phyloP scores from a whole-genome alignment of 2,329 filamentous ascomycete genomes.

The Claviceps humidiphila region DNA sequence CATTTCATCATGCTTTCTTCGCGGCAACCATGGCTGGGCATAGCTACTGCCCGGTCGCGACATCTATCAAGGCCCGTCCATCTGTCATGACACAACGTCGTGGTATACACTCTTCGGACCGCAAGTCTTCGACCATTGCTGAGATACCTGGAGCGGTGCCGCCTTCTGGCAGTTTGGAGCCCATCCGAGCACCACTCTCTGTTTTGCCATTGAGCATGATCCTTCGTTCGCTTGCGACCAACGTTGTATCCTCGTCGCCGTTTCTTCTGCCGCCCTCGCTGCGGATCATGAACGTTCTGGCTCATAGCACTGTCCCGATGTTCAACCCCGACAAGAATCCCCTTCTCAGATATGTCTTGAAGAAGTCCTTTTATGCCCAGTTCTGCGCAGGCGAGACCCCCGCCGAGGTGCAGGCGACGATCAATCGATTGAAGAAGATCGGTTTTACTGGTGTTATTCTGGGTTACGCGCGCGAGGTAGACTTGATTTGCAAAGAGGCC shows the following conservation, averaged over 20 bases:
- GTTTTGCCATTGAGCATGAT: slow-evolving; percentile 54
- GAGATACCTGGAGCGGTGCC: slow-evolving; percentile 20
- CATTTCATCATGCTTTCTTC: not conserved
- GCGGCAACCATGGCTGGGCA: slow-evolving; percentile 1
- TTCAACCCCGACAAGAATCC: slow-evolving; percentile 67
- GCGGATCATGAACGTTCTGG: slow-evolving; percentile 52
- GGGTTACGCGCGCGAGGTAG: slow-evolving; percentile 71
- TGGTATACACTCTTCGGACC: slow-evolving; percentile 24
- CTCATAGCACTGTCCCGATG: slow-evolving; percentile 51
- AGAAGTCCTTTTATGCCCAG: slow-evolving; percentile 77
- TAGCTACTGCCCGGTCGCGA: not conserved
- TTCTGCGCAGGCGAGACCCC: slow-evolving; percentile 77
- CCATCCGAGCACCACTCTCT: slow-evolving; percentile 38
- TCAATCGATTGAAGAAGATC: slow-evolving; percentile 52
- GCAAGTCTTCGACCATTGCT: slow-evolving; percentile 21
- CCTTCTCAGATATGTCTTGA: slow-evolving; percentile 55
- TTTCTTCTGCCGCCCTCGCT: slow-evolving; percentile 59
- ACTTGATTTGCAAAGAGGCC: slow-evolving; percentile 45
- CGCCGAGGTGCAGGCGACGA: slow-evolving; percentile 52
- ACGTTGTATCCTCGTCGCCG: slow-evolving; percentile 55
- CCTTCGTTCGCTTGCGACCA: slow-evolving; percentile 56
- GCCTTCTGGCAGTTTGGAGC: slow-evolving; percentile 13
- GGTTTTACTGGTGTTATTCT: slow-evolving; percentile 78
- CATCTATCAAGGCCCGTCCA: not conserved
- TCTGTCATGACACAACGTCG: slow-evolving; percentile 9